Evolutionary conservation across 306 rosid species (phyloP).

Genomic region (Vicia faba): DNA sequence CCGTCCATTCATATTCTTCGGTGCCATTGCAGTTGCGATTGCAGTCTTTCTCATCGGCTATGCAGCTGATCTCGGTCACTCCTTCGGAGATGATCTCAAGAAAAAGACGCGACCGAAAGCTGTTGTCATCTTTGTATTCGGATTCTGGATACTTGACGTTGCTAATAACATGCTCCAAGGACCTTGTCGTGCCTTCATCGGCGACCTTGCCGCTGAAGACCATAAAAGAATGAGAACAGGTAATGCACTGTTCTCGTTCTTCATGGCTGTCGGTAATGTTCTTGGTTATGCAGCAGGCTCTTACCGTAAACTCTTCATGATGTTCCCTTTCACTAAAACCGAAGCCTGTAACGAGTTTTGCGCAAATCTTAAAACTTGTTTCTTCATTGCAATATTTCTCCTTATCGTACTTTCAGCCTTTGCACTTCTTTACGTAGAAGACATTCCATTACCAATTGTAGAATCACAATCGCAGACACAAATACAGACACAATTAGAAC

Average conservation of each 20-base stretch:
- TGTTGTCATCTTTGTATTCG: slow-evolving; percentile 50
- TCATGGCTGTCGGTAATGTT: slow-evolving; percentile 74
- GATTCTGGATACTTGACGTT: slow-evolving; percentile 69
- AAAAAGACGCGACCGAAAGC: slow-evolving; percentile 42
- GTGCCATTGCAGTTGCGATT: slow-evolving; percentile 35
- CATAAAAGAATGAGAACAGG: slow-evolving; percentile 41
- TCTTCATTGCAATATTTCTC: slow-evolving; percentile 54
- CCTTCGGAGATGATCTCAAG: slow-evolving; percentile 36
- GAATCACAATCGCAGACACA: not conserved
- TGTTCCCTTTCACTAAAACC: slow-evolving; percentile 60
- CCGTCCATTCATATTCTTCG: slow-evolving; percentile 57
- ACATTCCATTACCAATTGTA: not conserved
- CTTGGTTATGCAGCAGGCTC: slow-evolving; percentile 71
- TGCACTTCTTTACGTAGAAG: slow-evolving; percentile 45
- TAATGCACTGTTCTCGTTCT: slow-evolving; percentile 56
- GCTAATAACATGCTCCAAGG: slow-evolving; percentile 78
- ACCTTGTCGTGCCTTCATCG: slow-evolving; percentile 63
- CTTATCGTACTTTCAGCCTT: not conserved
- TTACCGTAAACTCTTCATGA: slow-evolving; percentile 28
- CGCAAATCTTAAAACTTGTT: slow-evolving; percentile 70
- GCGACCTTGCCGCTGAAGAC: slow-evolving; percentile 52
- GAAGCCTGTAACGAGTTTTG: slow-evolving; percentile 62
- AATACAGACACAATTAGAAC: not conserved
- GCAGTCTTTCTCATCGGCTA: slow-evolving; percentile 69
- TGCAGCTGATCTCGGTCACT: slow-evolving; percentile 68